Base-by-base conservation (phyloP, 192 early-diverging fungal genomes). In the Mortierella antarctica region DNA sequence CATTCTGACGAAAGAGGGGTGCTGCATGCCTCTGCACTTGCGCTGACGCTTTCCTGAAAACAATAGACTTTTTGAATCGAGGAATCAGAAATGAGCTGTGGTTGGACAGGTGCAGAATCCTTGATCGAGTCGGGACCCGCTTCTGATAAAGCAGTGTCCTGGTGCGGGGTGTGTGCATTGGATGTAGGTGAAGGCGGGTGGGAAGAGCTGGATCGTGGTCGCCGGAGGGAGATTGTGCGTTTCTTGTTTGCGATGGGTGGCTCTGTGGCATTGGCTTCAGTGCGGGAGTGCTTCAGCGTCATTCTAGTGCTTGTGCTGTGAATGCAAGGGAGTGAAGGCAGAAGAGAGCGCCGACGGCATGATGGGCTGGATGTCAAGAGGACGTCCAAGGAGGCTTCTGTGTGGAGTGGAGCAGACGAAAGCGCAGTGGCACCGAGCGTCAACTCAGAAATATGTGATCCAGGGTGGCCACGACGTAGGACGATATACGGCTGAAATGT, bases 201-300 rank as follows among this genome's bases (percentile, higher is more conserved):
- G 39, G 67, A 15, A 10, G 49, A 41, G 48, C 17, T 50, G 14
- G 69, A 44, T 41, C 13, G 59, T 7, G 73, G 73, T 67, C 73
- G 44, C 10, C 65, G 57, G 48, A 75, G 59, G 7, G 73, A 75
- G 47, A 75, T 17, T 23, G 51, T 54, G 17, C 65, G 65, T 56
- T 67, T 75, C 20, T 52, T 73, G 10, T 56, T 75, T 13, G 58
- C 13, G 20, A 21, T 39, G n/a, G 58, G 73, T 52, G 40, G 42
- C 15, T 65, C 57, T 47, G 10, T 23, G 55, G 31, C 45, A 56
- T 47, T 58, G 31, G 6, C n/a, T 2, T 68, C 21, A 21, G 21
- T 20, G 45, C 7, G 1, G 18, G 20, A 4, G 9, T 50, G 54
- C 65, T 67, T 60, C 45, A 46, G 57, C 51, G 53, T 61, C 65